Evolutionary conservation across 495 filamentous ascomycete species (phyloP), one percentile per base, ranked within the genome.

Genomic region (Talaromyces trachyspermus): DNA sequence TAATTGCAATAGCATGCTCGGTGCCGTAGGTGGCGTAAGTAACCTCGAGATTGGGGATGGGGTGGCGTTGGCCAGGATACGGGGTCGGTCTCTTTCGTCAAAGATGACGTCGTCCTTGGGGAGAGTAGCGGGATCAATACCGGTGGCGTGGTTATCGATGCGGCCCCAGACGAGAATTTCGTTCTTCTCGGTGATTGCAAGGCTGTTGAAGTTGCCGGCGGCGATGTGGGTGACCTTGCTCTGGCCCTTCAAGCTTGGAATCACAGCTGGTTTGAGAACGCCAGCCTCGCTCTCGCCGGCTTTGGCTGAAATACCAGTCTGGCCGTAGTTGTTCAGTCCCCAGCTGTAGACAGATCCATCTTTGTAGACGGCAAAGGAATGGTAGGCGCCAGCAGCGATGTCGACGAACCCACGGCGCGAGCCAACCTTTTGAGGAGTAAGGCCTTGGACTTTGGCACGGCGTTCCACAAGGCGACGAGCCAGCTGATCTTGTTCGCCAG

Each of bases 251-350:
- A 90, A 73, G 5, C 65, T 66, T 9, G 71, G 47, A 30, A 81
- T 70, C 19, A 75, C 60, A 17, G 70, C 69, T 0, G 77, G 74
- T 19, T 64, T 59, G 3, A 62, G 55, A 10, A 77, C 54, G 22
- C 62, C 57, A 7, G 75, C 68, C 24, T 64, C 66, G 36, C 74
- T 68, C 18, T 75, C 63, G 27, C 83, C 83, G 19, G 75, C 81
- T 37, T 72, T 71, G n/a, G 72, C 68, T 19, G 68, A 60, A 30
- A 82, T 68, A 41, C 84, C 87, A n/a, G 78, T 81, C 66, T 90
- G 78, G 30, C 75, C 79, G 58, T 77, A 87, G 58, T 78, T 81
- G 69, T 89, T 90, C n/a, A 82, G 68, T 7, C 86, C 86, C 84
- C 85, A 90, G 24, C 73, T 66, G 59, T 74, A 84, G 43, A 87